Conservation (phyloP, 2,329 filamentous ascomycete species). For the Colletotrichum graminicola region DNA sequence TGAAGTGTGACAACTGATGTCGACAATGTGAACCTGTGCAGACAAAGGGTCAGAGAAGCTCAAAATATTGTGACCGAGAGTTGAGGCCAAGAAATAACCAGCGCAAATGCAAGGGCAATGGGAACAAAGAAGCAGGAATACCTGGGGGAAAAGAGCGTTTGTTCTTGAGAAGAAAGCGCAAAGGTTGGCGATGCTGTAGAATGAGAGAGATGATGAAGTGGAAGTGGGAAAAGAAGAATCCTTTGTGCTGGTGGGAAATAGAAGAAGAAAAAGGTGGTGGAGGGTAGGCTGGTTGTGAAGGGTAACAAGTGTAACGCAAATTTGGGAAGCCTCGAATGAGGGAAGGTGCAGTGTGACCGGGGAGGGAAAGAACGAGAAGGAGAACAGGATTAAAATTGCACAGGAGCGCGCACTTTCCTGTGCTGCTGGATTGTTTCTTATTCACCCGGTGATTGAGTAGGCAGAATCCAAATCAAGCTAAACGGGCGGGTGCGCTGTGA, state of each 20-base stretch:
- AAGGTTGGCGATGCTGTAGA: background rate
- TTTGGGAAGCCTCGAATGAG: conserved; percentile 28
- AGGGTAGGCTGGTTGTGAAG: conserved; percentile 2
- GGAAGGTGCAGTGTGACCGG: conserved; percentile 33
- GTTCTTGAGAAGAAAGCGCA: conserved; percentile 1
- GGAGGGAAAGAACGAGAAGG: conserved; percentile 24
- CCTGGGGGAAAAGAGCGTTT: conserved; percentile 19
- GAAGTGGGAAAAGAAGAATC: conserved; percentile 19
- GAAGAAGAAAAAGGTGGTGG: conserved; percentile 14
- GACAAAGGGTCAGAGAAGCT: conserved; percentile 9
- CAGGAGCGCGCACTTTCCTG: background rate
- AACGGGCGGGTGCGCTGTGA: background rate
- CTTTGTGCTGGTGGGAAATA: conserved; percentile 1
- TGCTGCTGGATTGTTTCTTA: background rate
- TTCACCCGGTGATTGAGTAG: background rate
- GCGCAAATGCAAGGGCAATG: background rate
- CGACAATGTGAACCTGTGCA: conserved; percentile 18
- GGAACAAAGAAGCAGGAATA: conserved; percentile 1
- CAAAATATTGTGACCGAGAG: too few relatives aligned
- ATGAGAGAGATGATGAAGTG: conserved; percentile 1
- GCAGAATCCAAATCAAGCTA: background rate
- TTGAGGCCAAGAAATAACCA: background rate
- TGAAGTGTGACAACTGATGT: background rate
- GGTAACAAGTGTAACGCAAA: conserved; percentile 31
- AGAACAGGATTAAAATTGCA: conserved; percentile 13